Conservation (phyloP, 2,329 filamentous ascomycete genomes). For the Trichophyton benhamiae region DNA sequence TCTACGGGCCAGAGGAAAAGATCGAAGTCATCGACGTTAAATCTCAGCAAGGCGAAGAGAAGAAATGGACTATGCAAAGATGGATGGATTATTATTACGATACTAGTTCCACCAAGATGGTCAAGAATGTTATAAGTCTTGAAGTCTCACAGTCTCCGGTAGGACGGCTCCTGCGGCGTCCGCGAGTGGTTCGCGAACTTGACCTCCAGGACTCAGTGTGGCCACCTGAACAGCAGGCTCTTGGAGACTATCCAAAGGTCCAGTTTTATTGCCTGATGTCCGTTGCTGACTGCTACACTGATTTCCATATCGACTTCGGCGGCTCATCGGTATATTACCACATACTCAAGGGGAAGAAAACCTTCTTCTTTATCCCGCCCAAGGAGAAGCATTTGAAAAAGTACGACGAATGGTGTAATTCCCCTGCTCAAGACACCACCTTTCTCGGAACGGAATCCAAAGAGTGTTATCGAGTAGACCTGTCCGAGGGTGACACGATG, state of each 20-base stretch:
- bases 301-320: conserved; percentile 61
- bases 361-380: conserved; percentile 59
- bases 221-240: conserved; percentile 40
- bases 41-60: conserved; percentile 53
- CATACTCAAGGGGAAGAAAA: conserved; percentile 56
- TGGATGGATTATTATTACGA: conserved; percentile 59
- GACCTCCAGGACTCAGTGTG: conserved; percentile 42
- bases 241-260: conserved; percentile 49
- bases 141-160: conserved; percentile 54
- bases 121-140: conserved; percentile 57
- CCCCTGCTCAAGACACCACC: conserved; percentile 52
- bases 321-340: conserved; percentile 61
- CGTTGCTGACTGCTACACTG: conserved; percentile 57
- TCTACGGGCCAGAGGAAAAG: conserved; percentile 50
- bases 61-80: conserved; percentile 52
- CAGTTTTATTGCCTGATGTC: conserved; percentile 61
- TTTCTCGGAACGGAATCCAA: conserved; percentile 53
- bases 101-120: conserved; percentile 45
- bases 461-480: conserved; percentile 54
- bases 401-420: conserved; percentile 60
- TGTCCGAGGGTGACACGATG: conserved; percentile 56
- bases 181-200: conserved; percentile 53
- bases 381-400: conserved; percentile 57
- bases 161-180: conserved; percentile 49
- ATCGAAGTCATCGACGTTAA: conserved; percentile 60